A percentile compares a stretch with the other conserved stretches of the same genome.
These are phyloP conservation scores for Microascus cirrosus DNA, from an alignment of 2,329 filamentous ascomycete species.

Conservation along the genomic window DNA sequence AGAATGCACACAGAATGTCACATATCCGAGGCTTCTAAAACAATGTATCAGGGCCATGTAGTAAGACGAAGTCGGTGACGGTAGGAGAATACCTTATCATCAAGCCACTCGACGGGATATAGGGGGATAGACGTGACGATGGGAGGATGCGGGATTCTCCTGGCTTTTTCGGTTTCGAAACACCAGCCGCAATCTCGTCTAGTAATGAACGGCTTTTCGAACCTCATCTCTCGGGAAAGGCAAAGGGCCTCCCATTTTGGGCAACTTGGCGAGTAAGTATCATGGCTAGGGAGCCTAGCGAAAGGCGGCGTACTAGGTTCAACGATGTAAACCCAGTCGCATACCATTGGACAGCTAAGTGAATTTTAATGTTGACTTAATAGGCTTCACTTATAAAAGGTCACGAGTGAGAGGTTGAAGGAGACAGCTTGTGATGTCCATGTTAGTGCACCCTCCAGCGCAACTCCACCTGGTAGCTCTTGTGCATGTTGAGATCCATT, in stretches of 20 bases:
- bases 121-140: neutral
- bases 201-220: neutral
- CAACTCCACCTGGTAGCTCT: no score
- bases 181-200: neutral
- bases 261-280: neutral
- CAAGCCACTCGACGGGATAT: neutral
- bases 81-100: neutral
- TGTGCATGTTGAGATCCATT: no score
- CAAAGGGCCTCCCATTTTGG: neutral
- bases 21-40: neutral
- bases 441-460: no score
- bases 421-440: no score
- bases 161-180: neutral
- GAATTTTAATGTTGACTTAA: no score
- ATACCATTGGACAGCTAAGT: no score
- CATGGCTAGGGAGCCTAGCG: neutral
- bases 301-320: neutral
- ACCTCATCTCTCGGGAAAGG: neutral
- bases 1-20: conserved; percentile 15
- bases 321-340: no score
- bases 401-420: no score
- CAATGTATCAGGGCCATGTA: neutral
- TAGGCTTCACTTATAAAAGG: no score
- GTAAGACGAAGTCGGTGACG: no score
- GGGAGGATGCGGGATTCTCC: neutral